Base-by-base conservation (phyloP, 345 rosid genomes). In the Populus pruinosa region DNA sequence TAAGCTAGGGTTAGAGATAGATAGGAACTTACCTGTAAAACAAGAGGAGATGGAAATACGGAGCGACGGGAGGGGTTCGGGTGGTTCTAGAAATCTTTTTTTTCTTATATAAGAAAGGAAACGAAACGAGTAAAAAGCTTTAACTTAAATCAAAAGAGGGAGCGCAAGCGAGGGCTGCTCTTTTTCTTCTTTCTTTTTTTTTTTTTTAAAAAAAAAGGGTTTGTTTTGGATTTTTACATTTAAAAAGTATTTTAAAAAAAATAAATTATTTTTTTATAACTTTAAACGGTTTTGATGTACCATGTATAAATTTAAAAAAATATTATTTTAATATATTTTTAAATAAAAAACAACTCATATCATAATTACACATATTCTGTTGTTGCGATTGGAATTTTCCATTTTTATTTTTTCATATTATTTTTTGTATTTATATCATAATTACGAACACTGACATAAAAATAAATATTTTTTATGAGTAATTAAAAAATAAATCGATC, bases 11-110 rank as follows among this genome's bases (percentile, higher is more conserved):
- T 66, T 33, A 20, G 14, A 11, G 23, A 6, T 5, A 44, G 63
- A 56, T n/a, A 11, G 14, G 31, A 35, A 13, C 66, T 62, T 66
- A 73, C 82, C 82, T 73, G 73, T 67, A 23, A 53, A 21, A 41
- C 13, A 11, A 11, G 5, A 31, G n/a, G 23, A 6, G 29, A 2
- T 27, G 44, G 39, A 31, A 21, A 47, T 14, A 8, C 23, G 18
- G 8, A 18, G 27, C 18, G 36, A 9, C 27, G 1, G 29, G 13
- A 23, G 0, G n/a, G 27, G 69, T 14, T 12, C 9, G 5, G 56
- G 66, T 31, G 23, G 69, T 66, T 80, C 83, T 71, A 76, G 83
- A 80, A 65, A 23, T 39, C 49, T 75, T 66, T 36, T 70, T 62
- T 35, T 53, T 12, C 2, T 55, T 53, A 5, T 18, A 10, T 21